Evolutionary conservation across 2,329 filamentous ascomycete genomes (phyloP).

Genomic region (Aspergillus clavatus): DNA sequence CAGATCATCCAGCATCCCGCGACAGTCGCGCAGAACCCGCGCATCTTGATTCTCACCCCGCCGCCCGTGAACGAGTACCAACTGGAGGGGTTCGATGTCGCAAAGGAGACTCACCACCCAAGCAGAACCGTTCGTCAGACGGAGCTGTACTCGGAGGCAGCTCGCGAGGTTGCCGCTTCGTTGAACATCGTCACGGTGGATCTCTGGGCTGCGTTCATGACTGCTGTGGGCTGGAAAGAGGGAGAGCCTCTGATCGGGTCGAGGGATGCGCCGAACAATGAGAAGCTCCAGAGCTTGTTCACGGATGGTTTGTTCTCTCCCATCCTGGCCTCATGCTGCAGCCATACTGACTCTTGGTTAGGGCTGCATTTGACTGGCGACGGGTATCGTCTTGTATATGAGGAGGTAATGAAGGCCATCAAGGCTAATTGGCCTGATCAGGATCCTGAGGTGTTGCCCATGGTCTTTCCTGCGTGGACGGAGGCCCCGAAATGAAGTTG

Average conservation of each 20-base stretch:
- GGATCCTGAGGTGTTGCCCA: slow-evolving; percentile 47
- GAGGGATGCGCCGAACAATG: slow-evolving; percentile 54
- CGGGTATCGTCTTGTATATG: slow-evolving; percentile 54
- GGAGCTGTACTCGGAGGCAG: slow-evolving; percentile 62
- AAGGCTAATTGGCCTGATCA: slow-evolving; percentile 51
- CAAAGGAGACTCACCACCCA: slow-evolving; percentile 46
- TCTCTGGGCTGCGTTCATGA: slow-evolving; percentile 74
- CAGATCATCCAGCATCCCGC: slow-evolving; percentile 67
- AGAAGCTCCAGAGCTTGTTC: slow-evolving; percentile 49
- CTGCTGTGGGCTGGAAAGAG: slow-evolving; percentile 51
- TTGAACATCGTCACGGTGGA: slow-evolving; percentile 64
- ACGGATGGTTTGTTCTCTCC: slow-evolving; percentile 49
- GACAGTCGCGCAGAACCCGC: slow-evolving; percentile 65
- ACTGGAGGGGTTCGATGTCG: slow-evolving; percentile 47
- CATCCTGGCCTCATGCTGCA: neutral
- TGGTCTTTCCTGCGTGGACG: slow-evolving; percentile 53
- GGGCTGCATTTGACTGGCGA: slow-evolving; percentile 55
- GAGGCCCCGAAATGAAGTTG: slow-evolving; percentile 33
- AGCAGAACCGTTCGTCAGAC: slow-evolving; percentile 57
- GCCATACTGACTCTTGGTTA: slow-evolving; percentile 19
- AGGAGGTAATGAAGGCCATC: slow-evolving; percentile 51
- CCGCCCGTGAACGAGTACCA: slow-evolving; percentile 78
- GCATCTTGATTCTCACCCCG: slow-evolving; percentile 71
- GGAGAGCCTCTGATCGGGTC: slow-evolving; percentile 53
- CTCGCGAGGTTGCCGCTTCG: slow-evolving; percentile 56